Conservation (phyloP, 805 yeast species). For the Candida ulmi region DNA sequence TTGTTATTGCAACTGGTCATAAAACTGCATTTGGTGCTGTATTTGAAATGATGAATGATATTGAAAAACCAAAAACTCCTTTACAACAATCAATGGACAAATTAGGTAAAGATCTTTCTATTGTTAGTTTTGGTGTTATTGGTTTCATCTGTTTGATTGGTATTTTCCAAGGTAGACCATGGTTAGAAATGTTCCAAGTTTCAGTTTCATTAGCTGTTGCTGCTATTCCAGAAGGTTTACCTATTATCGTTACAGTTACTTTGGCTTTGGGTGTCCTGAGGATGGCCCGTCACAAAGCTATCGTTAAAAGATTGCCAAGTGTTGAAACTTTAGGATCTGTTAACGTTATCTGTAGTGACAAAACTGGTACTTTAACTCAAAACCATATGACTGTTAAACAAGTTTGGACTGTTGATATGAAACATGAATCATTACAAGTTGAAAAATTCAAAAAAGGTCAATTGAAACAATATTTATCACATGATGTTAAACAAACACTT, state of each 20-base stretch:
- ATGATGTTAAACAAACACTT: slow-evolving; percentile 49
- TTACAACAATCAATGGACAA: slow-evolving; percentile 93
- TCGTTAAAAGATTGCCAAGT: slow-evolving; percentile 88
- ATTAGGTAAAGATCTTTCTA: slow-evolving; percentile 84
- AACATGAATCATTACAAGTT: slow-evolving; percentile 33
- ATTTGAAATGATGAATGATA: slow-evolving; percentile 89
- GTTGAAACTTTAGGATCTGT: slow-evolving; percentile 95
- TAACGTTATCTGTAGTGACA: slow-evolving; percentile 88
- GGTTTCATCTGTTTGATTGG: slow-evolving; percentile 92
- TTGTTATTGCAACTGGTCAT: slow-evolving; percentile 85
- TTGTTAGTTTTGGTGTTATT: slow-evolving; percentile 79
- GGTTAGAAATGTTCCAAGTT: slow-evolving; percentile 98
- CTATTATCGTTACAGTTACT: slow-evolving; percentile 96
- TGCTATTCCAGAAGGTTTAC: slow-evolving; percentile 98
- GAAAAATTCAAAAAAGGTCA: slow-evolving; percentile 40
- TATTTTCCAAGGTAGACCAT: slow-evolving; percentile 82
- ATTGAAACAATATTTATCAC: slow-evolving; percentile 38
- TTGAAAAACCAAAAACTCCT: slow-evolving; percentile 98
- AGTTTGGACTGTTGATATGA: slow-evolving; percentile 70
- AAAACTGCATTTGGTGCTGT: slow-evolving; percentile 93
- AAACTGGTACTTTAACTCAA: slow-evolving; percentile 86
- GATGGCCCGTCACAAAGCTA: slow-evolving; percentile 93
- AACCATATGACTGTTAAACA: slow-evolving; percentile 88
- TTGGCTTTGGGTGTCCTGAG: slow-evolving; percentile 92
- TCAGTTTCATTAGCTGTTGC: slow-evolving; percentile 98